Conservation (phyloP, 805 yeast genomes). For the Candida odintsovae region DNA sequence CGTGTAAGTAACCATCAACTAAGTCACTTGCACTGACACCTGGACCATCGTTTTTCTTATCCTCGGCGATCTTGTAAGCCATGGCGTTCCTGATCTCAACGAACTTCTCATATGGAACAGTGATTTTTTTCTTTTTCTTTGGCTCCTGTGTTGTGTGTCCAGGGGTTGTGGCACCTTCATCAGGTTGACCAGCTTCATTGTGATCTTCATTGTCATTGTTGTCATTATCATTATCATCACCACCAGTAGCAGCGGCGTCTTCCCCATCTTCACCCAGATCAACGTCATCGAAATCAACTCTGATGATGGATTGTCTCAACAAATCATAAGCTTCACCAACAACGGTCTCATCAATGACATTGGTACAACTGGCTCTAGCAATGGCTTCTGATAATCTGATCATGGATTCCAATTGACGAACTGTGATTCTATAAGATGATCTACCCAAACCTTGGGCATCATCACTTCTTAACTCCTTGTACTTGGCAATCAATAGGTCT, state of each 20-base stretch:
- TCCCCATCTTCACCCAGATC: constrained; percentile 67
- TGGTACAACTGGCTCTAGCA: constrained; percentile 85
- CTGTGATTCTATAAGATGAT: constrained; percentile 90
- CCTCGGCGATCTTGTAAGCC: constrained; percentile 59
- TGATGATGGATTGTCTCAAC: constrained; percentile 83
- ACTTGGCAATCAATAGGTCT: constrained; percentile 65
- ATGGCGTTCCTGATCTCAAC: constrained; percentile 76
- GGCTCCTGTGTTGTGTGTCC: background rate
- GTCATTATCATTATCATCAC: constrained; percentile 7
- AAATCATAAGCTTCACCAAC: constrained; percentile 93
- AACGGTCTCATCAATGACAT: constrained; percentile 65
- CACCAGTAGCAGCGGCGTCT: constrained; percentile 16
- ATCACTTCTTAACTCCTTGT: constrained; percentile 80
- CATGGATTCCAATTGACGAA: constrained; percentile 93
- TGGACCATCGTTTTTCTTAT: constrained; percentile 42
- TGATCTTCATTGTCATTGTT: constrained; percentile 9
- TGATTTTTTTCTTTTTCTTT: constrained; percentile 32
- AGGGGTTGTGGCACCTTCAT: background rate
- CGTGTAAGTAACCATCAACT: constrained; percentile 75
- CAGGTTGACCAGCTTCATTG: constrained; percentile 1
- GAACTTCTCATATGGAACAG: constrained; percentile 82
- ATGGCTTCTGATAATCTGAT: constrained; percentile 92
- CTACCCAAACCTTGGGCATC: constrained; percentile 87
- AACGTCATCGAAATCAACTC: constrained; percentile 91
- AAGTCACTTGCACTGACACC: constrained; percentile 68